These are phyloP conservation scores for Fistulina hepatica DNA, from an alignment of 1,284 basidiomycete species.

Conservation along the genomic window DNA sequence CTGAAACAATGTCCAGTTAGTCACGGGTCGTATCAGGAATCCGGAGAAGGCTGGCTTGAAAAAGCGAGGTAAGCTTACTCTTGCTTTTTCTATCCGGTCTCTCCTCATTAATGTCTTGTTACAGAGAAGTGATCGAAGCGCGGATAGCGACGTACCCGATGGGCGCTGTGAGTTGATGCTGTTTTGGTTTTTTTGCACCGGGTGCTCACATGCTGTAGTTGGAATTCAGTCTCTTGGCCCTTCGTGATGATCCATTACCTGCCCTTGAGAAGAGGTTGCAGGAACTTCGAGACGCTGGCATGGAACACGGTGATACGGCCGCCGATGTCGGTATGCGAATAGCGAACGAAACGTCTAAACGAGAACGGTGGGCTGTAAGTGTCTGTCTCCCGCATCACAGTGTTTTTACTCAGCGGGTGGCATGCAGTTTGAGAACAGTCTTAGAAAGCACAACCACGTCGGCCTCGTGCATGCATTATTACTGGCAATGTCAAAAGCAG, in stretches of 20 bases:
- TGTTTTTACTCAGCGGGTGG: constrained; percentile 11
- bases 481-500: constrained; percentile 55
- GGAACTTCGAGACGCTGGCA: constrained; percentile 28
- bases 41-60: constrained; percentile 70
- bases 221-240: constrained; percentile 83
- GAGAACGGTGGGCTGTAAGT: constrained; percentile 72
- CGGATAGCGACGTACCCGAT: constrained; percentile 82
- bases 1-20: constrained; percentile 68
- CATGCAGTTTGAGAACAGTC: constrained; percentile 67
- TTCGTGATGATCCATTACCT: constrained; percentile 72
- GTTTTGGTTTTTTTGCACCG: constrained; percentile 9
- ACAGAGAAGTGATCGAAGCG: constrained; percentile 70
- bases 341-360: constrained; percentile 67
- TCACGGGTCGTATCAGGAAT: constrained; percentile 60
- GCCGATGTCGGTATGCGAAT: constrained; percentile 51
- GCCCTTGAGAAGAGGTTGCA: constrained; percentile 48
- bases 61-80: constrained; percentile 51
- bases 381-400: constrained; percentile 8
- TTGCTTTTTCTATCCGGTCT: constrained; percentile 6
- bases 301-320: constrained; percentile 33
- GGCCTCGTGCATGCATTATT: constrained; percentile 67
- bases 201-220: constrained; percentile 36
- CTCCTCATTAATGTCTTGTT: constrained; percentile 9
- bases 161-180: constrained; percentile 52
- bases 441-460: constrained; percentile 74